phyloP scores from a whole-genome alignment of 169 alveolate species.

The Theileria annulata region DNA sequence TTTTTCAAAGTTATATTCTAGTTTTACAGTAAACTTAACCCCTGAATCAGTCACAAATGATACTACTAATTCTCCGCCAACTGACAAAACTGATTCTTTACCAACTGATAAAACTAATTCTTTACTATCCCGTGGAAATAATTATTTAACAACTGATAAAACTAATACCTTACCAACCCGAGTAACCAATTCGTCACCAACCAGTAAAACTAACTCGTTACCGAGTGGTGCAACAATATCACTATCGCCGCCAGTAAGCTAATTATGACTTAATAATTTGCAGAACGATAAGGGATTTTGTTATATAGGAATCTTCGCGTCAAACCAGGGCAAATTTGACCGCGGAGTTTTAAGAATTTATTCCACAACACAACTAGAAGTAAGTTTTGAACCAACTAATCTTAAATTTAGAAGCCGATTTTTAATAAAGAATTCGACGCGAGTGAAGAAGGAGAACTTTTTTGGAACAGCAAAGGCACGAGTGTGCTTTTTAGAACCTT shows the following conservation, averaged over 20 bases:
- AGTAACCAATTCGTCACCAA: no score
- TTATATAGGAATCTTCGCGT: slow-evolving; percentile 39
- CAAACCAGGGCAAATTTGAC: slow-evolving; percentile 55
- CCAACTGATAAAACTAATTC: background rate
- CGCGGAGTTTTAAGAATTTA: slow-evolving; percentile 41
- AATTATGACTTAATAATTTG: background rate
- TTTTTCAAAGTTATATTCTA: slow-evolving; percentile 26
- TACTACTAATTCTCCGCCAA: background rate
- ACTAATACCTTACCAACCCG: no score
- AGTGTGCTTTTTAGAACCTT: slow-evolving; percentile 66
- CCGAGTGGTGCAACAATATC: slow-evolving; percentile 48
- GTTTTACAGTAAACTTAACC: slow-evolving; percentile 13
- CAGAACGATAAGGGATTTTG: slow-evolving; percentile 48
- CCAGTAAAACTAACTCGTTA: background rate
- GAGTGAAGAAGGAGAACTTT: slow-evolving; percentile 75
- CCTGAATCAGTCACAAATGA: slow-evolving; percentile 10
- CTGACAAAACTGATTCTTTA: background rate
- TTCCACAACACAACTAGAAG: slow-evolving; percentile 6
- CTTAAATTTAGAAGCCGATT: slow-evolving; percentile 28
- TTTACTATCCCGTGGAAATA: no score
- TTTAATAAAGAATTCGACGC: slow-evolving; percentile 54
- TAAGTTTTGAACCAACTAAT: background rate
- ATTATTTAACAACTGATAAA: background rate
- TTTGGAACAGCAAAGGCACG: slow-evolving; percentile 74
- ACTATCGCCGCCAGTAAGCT: slow-evolving; percentile 55